These are phyloP conservation scores for Rosa multiflora DNA, from an alignment of 306 rosid genomes.

Conservation along the genomic window DNA sequence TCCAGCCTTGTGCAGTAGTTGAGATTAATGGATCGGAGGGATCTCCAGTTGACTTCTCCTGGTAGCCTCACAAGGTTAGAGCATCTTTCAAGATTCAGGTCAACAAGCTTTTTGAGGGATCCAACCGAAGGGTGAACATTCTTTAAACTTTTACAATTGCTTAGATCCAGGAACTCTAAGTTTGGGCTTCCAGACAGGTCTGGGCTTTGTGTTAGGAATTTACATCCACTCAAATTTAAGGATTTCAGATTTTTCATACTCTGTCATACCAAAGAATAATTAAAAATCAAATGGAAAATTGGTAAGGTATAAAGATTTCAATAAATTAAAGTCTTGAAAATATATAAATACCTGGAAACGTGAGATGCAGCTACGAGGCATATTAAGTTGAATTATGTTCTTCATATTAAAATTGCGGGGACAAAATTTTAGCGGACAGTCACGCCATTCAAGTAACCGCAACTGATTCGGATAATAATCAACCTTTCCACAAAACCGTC, in stretches of 20 bases:
- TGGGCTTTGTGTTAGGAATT: not conserved
- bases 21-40: not conserved
- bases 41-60: not conserved
- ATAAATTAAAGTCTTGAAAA: not conserved
- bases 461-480: not conserved
- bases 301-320: not conserved
- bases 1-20: not conserved
- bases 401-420: constrained; percentile 30
- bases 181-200: not conserved
- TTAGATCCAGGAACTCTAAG: not conserved
- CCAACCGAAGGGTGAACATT: not conserved
- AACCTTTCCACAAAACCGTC: constrained; percentile 16
- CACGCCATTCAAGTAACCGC: constrained; percentile 41
- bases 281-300: not conserved
- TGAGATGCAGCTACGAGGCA: constrained; percentile 25
- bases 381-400: constrained; percentile 28
- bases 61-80: not conserved
- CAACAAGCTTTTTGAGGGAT: not conserved
- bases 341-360: constrained; percentile 4
- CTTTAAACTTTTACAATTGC: not conserved
- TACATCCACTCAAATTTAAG: not conserved
- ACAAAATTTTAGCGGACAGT: constrained; percentile 28
- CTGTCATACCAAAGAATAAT: not conserved
- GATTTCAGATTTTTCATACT: not conserved
- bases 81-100: fast-evolving